Evolutionary conservation across 805 yeast genomes (phyloP).

Genomic region (Nakazawaea ambrosiae): DNA sequence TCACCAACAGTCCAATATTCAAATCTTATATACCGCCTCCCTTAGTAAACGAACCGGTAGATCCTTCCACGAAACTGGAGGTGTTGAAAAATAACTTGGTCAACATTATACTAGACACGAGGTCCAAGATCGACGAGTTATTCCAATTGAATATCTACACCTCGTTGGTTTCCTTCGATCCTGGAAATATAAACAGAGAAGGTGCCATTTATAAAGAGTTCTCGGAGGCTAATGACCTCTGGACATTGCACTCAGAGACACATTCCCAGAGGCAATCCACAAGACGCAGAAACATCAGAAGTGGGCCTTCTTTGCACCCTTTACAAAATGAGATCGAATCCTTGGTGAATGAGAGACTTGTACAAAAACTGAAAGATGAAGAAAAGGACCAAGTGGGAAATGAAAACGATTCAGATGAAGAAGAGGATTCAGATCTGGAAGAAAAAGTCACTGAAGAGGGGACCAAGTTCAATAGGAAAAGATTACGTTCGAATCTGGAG

Average conservation of each 20-base stretch:
- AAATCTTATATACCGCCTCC: no score
- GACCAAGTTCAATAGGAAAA: not conserved
- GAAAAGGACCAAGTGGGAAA: not conserved
- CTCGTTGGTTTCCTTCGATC: conserved; percentile 58
- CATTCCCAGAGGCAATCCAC: conserved; percentile 1
- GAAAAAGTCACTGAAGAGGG: no score
- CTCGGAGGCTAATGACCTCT: conserved; percentile 26
- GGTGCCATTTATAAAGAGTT: conserved; percentile 27
- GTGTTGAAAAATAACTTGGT: no score
- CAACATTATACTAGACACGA: conserved; percentile 37
- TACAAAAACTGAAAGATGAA: not conserved
- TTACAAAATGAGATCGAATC: conserved; percentile 18
- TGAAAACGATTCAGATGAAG: not conserved
- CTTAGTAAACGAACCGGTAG: no score
- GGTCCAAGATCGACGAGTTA: conserved; percentile 47
- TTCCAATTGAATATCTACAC: conserved; percentile 58
- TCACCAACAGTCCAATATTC: no score
- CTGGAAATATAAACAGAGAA: conserved; percentile 30
- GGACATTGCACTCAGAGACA: conserved; percentile 23
- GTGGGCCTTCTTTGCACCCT: conserved; percentile 15
- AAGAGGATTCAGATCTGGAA: not conserved
- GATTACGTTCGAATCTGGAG: not conserved
- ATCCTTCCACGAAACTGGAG: no score
- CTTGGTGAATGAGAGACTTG: conserved; percentile 1
- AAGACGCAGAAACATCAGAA: conserved; percentile 21